Evolutionary conservation across 805 yeast species (phyloP).

Genomic region (Nakazawaea peltata): DNA sequence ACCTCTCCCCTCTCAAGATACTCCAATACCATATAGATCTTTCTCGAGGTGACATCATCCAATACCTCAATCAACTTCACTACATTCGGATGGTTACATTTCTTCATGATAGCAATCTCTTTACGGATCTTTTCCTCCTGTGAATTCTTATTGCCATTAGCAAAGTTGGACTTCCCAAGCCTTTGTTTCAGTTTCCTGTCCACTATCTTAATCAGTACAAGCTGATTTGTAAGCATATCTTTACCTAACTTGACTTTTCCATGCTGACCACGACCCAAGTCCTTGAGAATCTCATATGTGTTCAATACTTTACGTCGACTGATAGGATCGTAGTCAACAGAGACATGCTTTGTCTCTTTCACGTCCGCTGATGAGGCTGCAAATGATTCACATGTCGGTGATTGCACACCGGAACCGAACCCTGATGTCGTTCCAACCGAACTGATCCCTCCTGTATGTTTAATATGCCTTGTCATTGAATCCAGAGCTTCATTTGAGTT

Average conservation of each 20-base stretch:
- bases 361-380: too few species aligned
- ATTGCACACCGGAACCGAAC: too few species aligned
- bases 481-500: too few species aligned
- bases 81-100: constrained; percentile 88
- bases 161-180: constrained; percentile 35
- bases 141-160: constrained; percentile 16
- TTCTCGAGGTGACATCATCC: constrained; percentile 76
- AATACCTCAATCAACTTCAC: constrained; percentile 80
- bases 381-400: not conserved
- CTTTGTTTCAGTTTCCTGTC: constrained; percentile 60
- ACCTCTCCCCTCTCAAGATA: constrained; percentile 89
- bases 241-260: constrained; percentile 94
- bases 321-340: constrained; percentile 83
- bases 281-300: constrained; percentile 80
- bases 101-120: constrained; percentile 91
- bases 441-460: not conserved
- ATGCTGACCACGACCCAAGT: constrained; percentile 94
- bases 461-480: too few species aligned
- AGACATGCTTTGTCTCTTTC: constrained; percentile 75
- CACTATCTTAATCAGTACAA: constrained; percentile 91
- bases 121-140: constrained; percentile 71
- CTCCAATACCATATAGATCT: constrained; percentile 85
- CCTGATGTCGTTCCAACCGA: not conserved
- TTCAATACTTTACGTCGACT: constrained; percentile 75
- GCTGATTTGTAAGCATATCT: constrained; percentile 51